phyloP scores from a whole-genome alignment of 139 green algal genomes.

The Tetraselmis chui region DNA sequence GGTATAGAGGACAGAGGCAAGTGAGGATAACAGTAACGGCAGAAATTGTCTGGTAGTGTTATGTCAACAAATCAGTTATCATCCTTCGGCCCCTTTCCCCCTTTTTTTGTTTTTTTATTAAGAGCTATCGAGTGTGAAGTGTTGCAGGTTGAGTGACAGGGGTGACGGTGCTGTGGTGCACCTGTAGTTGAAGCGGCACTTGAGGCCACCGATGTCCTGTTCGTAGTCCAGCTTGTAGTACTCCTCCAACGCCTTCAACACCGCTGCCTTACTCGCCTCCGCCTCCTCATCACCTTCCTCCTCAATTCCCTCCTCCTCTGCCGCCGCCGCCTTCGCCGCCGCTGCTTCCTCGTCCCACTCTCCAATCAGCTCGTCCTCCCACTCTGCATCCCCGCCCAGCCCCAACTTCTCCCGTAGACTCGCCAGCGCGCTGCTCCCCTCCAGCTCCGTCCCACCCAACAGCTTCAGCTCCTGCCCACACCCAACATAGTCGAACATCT shows the following conservation, averaged over 20 bases:
- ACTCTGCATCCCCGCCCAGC: background rate
- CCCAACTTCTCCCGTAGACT: constrained; percentile 3
- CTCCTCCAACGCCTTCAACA: constrained; percentile 71
- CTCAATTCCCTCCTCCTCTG: constrained; percentile 7
- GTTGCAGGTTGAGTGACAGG: no score
- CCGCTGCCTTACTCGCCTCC: constrained; percentile 18
- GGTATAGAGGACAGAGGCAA: no score
- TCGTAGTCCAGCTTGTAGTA: constrained; percentile 93
- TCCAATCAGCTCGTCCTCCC: constrained; percentile 11
- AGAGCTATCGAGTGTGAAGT: no score
- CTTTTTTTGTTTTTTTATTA: no score
- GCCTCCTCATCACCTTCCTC: constrained; percentile 1
- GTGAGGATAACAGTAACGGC: no score
- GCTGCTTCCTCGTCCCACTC: background rate
- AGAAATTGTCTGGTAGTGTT: no score
- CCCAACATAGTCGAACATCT: constrained; percentile 24
- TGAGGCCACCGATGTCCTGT: constrained; percentile 68
- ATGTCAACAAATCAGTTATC: no score
- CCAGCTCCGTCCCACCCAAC: constrained; percentile 22
- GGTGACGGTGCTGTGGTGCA: no score
- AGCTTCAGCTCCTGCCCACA: constrained; percentile 16
- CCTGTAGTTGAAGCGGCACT: constrained; percentile 55
- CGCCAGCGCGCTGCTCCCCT: constrained; percentile 4
- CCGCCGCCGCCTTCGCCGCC: background rate
- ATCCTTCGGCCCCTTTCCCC: no score